Evolutionary conservation across 2,329 filamentous ascomycete genomes (phyloP).

Genomic region (Fusarium gaditjirri): DNA sequence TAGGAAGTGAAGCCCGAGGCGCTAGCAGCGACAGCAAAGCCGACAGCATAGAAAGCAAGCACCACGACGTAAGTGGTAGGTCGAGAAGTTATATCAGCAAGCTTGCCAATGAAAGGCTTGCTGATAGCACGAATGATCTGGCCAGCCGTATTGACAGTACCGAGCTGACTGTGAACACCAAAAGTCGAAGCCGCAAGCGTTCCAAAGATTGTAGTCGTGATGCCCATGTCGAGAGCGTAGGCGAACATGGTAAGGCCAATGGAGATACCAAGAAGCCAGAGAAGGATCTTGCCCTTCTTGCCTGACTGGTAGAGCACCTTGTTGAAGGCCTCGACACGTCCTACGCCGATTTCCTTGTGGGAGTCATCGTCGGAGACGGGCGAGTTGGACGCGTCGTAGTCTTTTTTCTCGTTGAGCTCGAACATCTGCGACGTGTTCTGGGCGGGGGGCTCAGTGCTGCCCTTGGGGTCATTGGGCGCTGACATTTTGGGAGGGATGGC

Average conservation of each 20-base stretch:
- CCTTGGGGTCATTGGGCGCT: constrained; percentile 6
- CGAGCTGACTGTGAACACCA: constrained; percentile 47
- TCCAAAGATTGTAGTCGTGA: constrained; percentile 49
- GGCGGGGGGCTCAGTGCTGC: background rate
- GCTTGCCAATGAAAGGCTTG: constrained; percentile 53
- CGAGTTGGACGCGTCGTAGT: constrained; percentile 18
- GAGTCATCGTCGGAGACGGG: constrained; percentile 10
- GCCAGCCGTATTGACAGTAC: constrained; percentile 46
- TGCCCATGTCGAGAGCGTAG: constrained; percentile 52
- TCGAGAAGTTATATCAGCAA: constrained; percentile 52
- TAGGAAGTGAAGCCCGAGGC: constrained; percentile 48
- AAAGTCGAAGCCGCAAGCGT: constrained; percentile 51
- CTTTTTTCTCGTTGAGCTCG: constrained; percentile 19
- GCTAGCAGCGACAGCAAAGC: constrained; percentile 50
- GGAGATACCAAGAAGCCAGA: constrained; percentile 50
- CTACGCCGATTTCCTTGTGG: constrained; percentile 46
- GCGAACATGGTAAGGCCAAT: constrained; percentile 53
- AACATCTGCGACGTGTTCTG: constrained; percentile 9
- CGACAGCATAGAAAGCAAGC: constrained; percentile 52
- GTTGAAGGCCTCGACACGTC: constrained; percentile 53
- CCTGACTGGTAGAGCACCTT: constrained; percentile 53
- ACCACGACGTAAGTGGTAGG: constrained; percentile 54
- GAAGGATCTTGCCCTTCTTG: constrained; percentile 47
- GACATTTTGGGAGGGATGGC: constrained; percentile 3
- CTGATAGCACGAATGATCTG: constrained; percentile 53